A percentile compares a stretch with the other conserved stretches of the same genome.
These are phyloP conservation scores for Scutellaria baicalensis DNA, from an alignment of 257 asterid species.

Conservation along the genomic window DNA sequence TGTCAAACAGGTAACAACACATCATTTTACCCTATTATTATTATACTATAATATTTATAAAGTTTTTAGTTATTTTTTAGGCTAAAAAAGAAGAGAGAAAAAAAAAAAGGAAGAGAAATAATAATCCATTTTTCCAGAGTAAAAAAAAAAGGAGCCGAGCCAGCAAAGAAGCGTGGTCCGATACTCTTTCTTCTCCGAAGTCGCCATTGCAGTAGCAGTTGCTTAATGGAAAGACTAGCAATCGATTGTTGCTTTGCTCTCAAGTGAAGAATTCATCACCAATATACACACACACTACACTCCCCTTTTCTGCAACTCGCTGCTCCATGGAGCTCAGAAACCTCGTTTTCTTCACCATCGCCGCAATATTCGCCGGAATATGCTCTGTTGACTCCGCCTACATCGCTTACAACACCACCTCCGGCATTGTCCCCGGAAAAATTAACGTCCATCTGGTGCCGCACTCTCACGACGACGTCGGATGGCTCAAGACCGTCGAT, in stretches of 20 bases:
- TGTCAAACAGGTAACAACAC: too few species aligned
- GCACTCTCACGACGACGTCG: slow-evolving; percentile 83
- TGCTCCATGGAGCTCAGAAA: slow-evolving; percentile 12
- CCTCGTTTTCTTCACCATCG: slow-evolving; percentile 1
- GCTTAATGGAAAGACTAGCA: neutral
- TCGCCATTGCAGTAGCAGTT: neutral
- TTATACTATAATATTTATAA: too few species aligned
- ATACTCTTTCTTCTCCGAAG: too few species aligned
- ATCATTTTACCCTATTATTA: too few species aligned
- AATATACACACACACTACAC: too few species aligned
- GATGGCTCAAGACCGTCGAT: slow-evolving; percentile 82
- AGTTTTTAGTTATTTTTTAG: too few species aligned
- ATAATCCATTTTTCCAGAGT: too few species aligned
- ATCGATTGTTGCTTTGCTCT: slow-evolving; percentile 20
- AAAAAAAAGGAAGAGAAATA: too few species aligned
- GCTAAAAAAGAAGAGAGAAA: too few species aligned
- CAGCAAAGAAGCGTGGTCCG: too few species aligned
- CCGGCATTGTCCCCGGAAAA: slow-evolving; percentile 31
- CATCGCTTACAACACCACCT: slow-evolving; percentile 44
- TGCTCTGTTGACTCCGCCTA: slow-evolving; percentile 27
- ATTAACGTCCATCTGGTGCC: slow-evolving; percentile 75
- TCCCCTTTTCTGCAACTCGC: neutral
- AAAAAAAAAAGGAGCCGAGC: too few species aligned
- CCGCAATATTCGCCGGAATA: slow-evolving; percentile 30
- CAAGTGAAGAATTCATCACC: slow-evolving; percentile 10